phyloP scores from a whole-genome alignment of 805 yeast species.

The Schwanniomyces occidentalis region DNA sequence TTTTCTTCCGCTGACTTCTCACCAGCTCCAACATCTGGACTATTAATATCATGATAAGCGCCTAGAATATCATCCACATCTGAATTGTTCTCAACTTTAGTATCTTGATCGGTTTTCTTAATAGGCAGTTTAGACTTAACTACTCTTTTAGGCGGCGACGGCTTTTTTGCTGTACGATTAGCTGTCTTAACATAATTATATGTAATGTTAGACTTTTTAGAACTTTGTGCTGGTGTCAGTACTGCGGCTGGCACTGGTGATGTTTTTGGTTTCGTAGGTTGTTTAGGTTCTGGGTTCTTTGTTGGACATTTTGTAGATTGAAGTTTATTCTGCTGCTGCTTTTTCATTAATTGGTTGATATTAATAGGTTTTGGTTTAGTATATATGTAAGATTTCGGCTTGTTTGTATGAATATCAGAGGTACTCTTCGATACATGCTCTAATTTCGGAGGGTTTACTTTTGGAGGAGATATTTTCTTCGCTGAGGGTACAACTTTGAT shows the following conservation, averaged over 20 bases:
- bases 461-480: constrained; percentile 2
- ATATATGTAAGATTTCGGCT: constrained; percentile 28
- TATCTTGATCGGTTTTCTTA: constrained; percentile 2
- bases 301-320: constrained; percentile 1
- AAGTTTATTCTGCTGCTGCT: constrained; percentile 5
- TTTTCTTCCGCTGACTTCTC: constrained; percentile 17
- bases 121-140: constrained; percentile 8
- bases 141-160: constrained; percentile 5
- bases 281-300: constrained; percentile 4
- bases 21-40: background rate
- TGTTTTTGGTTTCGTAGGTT: constrained; percentile 3
- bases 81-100: constrained; percentile 17
- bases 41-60: constrained; percentile 18
- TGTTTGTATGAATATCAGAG: constrained; percentile 18
- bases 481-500: constrained; percentile 12
- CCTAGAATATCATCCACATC: constrained; percentile 24
- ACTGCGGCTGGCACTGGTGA: no score
- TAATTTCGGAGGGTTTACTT: constrained; percentile 11
- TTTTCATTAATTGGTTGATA: constrained; percentile 32
- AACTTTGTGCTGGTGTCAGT: constrained; percentile 8
- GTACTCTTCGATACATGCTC: constrained; percentile 20
- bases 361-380: constrained; percentile 42
- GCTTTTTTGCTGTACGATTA: constrained; percentile 12
- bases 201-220: constrained; percentile 29
- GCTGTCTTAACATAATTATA: constrained; percentile 28